Percentiles rank a stretch among this genome's conserved stretches.
phyloP scores from a whole-genome alignment of 345 rosid species.

The Rhodamnia rubescens region DNA sequence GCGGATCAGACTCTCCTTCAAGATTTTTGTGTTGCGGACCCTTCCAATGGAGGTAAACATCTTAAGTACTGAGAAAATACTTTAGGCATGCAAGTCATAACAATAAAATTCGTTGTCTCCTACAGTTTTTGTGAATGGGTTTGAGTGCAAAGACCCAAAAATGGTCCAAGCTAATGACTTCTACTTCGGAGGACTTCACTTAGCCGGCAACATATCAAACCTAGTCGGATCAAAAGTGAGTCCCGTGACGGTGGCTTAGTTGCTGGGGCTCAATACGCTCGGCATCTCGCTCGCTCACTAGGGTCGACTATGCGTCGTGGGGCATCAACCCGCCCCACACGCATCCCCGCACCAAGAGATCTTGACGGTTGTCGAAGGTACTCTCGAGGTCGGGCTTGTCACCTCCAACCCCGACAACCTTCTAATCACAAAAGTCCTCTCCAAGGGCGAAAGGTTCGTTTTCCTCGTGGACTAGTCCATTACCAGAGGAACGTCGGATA shows the following conservation, averaged over 20 bases:
- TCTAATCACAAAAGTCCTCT: too few relatives aligned
- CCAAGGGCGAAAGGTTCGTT: constrained; percentile 11
- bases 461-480: constrained; percentile 4
- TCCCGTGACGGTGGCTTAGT: not conserved
- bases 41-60: not conserved
- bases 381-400: too few relatives aligned
- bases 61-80: not conserved
- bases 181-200: constrained; percentile 4
- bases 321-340: not conserved
- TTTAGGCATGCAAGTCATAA: not conserved
- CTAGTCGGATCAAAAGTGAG: constrained; percentile 5
- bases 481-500: constrained; percentile 5
- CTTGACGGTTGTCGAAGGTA: constrained; percentile 5
- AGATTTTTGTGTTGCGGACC: constrained; percentile 9
- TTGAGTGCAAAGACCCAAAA: not conserved
- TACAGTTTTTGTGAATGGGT: not conserved
- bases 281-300: constrained; percentile 7
- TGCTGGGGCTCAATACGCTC: constrained; percentile 3
- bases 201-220: not conserved
- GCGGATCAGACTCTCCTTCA: constrained; percentile 7
- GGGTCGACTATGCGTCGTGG: not conserved
- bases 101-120: not conserved
- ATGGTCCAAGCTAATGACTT: not conserved
- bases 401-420: too few relatives aligned
- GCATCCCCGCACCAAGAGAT: constrained; percentile 4